phyloP scores from a whole-genome alignment of 495 filamentous ascomycete species.

The Aspergillus egyptiacus region DNA sequence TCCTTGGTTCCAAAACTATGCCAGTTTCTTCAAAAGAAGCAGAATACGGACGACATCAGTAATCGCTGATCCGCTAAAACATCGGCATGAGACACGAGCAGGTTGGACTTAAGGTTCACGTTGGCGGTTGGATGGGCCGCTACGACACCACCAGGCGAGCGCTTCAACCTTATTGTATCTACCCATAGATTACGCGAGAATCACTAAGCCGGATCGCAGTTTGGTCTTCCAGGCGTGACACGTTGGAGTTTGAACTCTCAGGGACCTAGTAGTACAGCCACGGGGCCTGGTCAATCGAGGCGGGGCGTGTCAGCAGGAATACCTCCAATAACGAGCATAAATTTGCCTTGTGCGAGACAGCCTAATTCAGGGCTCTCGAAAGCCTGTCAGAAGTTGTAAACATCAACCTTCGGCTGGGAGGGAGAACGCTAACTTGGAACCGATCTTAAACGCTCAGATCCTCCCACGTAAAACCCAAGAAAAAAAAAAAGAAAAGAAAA shows the following conservation, averaged over 20 bases:
- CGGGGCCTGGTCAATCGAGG: not conserved
- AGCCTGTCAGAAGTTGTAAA: not conserved
- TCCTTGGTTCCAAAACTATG: not conserved
- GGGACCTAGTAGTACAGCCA: not conserved
- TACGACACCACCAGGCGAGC: not conserved
- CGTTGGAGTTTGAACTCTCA: conserved; percentile 1
- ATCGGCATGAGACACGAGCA: not conserved
- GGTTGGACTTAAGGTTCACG: not conserved
- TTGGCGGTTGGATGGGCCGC: not conserved
- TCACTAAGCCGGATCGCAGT: not conserved
- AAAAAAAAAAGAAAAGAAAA: no score
- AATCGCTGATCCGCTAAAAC: not conserved
- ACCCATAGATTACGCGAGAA: no score
- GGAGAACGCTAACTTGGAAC: no score
- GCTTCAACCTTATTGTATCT: not conserved
- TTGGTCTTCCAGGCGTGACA: conserved; percentile 1
- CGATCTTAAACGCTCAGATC: no score
- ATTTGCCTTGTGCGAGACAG: not conserved
- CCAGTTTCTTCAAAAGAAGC: not conserved
- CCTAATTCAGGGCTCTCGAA: not conserved
- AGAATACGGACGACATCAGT: not conserved
- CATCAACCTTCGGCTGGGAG: no score
- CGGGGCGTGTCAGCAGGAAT: not conserved
- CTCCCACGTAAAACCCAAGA: no score
- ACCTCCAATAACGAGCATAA: no score